A percentile compares a stretch with the other conserved stretches of the same genome.
These are phyloP conservation scores for Dichotomocladium elegans DNA, from an alignment of 371 early-diverging fungal species.

Conservation along the genomic window DNA sequence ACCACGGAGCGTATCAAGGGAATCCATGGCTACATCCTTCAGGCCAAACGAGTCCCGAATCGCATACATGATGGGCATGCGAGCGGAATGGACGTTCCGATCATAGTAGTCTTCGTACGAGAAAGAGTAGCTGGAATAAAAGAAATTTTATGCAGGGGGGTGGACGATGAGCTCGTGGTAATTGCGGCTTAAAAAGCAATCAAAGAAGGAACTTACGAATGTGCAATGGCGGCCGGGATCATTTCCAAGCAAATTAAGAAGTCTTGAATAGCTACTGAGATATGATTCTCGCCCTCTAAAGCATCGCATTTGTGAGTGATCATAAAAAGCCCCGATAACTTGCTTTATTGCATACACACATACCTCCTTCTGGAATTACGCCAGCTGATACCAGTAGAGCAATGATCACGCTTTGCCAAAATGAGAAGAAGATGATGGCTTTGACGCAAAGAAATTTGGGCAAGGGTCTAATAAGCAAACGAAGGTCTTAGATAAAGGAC, in stretches of 20 bases:
- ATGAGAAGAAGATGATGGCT: constrained; percentile 92
- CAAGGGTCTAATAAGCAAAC: constrained; percentile 59
- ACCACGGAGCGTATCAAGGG: constrained; percentile 74
- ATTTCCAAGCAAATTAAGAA: constrained; percentile 91
- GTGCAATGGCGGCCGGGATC: constrained; percentile 80
- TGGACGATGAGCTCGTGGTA: constrained; percentile 58
- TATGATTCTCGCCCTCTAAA: constrained; percentile 55
- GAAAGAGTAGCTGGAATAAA: constrained; percentile 56
- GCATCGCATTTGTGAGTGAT: not conserved
- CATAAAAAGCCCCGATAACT: not conserved
- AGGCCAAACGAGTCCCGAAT: constrained; percentile 80
- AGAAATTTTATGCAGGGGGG: constrained; percentile 38
- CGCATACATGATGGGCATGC: constrained; percentile 77
- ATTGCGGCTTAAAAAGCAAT: constrained; percentile 74
- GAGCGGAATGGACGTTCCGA: constrained; percentile 59
- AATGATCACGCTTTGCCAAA: constrained; percentile 92
- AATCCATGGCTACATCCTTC: constrained; percentile 81
- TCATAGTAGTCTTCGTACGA: constrained; percentile 74
- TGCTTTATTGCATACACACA: constrained; percentile 5
- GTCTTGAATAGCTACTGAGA: constrained; percentile 89
- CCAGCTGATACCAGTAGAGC: constrained; percentile 79
- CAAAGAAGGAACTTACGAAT: constrained; percentile 58
- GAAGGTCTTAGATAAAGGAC: not conserved
- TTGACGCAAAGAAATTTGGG: constrained; percentile 95
- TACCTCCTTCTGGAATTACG: constrained; percentile 61